Base-by-base conservation (phyloP, 78 protist species). In the Dictyostelium intermedium region DNA sequence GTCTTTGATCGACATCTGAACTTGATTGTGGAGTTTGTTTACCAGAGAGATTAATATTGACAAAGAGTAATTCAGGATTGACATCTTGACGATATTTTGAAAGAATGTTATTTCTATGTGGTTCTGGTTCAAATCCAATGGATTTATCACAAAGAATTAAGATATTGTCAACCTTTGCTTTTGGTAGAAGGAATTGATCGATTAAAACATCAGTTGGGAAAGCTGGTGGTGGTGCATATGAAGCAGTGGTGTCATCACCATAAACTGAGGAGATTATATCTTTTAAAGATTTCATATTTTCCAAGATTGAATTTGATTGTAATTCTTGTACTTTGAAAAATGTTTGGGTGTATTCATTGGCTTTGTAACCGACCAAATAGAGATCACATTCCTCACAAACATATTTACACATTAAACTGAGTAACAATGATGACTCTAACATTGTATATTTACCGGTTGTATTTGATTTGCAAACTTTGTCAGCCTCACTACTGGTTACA, bases 341-440 rank as follows among this genome's bases (percentile, higher is more conserved):
- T 10, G 39, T 34, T 30, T 41, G 53, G 4, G 27, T 25, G 6
- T 18, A 2, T 27, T 25, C 85, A 34, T 39, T 25, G n/a, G 30
- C 9, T 69, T 70, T 83, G 23, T 80, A 45, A 25, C 81, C 95
- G n/a, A 95, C 85, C 11, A 82, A 47, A 41, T 82, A 35, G 32
- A 96, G 41, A 47, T 96, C 87, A 91, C 98, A 97, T 56, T 84
- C 95, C 83, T 97, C 98, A 74, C 97, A 92, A 23, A 91, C 93
- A 76, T 93, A 89, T 45, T 92, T 56, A 61, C 97, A 89, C 98
- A 97, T 97, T 63, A 97, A 95, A 5, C 91, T 97, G 2, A 97
- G 76, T 25, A 97, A 86, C 3, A 93, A 10, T 18, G 92, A 93
- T 23, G 91, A 79, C n/a, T 95, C 98, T 1, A 78, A 4, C 34